Evolutionary conservation across 345 rosid genomes (phyloP).

Genomic region (Microthlaspi erraticum): DNA sequence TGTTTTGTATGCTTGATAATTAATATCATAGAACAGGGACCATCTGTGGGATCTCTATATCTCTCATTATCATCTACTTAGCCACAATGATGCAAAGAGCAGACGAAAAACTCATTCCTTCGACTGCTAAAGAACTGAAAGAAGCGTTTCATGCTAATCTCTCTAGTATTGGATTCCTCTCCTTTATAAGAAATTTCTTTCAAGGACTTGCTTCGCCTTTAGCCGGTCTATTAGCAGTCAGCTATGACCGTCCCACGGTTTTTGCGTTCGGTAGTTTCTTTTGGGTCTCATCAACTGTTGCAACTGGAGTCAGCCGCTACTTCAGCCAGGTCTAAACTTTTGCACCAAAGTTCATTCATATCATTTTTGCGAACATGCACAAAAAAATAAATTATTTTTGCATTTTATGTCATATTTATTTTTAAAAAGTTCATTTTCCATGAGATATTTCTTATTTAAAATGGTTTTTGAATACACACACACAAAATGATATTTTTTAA

Average conservation of each 20-base stretch:
- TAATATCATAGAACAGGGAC: slow-evolving; percentile 58
- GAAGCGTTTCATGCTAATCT: slow-evolving; percentile 85
- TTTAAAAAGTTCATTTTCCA: no score
- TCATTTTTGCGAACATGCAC: background rate
- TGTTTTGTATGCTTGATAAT: slow-evolving; percentile 1
- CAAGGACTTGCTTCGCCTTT: slow-evolving; percentile 84
- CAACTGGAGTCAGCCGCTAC: slow-evolving; percentile 68
- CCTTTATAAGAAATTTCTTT: slow-evolving; percentile 79
- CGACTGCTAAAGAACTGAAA: slow-evolving; percentile 87
- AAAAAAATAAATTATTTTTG: background rate
- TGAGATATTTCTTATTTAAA: background rate
- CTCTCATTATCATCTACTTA: slow-evolving; percentile 74
- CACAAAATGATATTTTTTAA: no score
- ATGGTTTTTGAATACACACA: background rate
- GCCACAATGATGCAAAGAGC: slow-evolving; percentile 92
- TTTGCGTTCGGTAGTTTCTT: slow-evolving; percentile 75
- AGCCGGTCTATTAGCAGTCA: slow-evolving; percentile 75
- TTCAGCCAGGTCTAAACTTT: slow-evolving; percentile 57
- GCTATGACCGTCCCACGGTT: slow-evolving; percentile 75
- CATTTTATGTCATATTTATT: background rate
- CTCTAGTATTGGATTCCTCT: slow-evolving; percentile 76
- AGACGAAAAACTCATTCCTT: slow-evolving; percentile 84
- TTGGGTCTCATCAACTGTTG: slow-evolving; percentile 89
- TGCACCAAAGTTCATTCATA: background rate
- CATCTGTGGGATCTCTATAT: slow-evolving; percentile 76